Evolutionary conservation across 2,329 filamentous ascomycete species (phyloP).

Genomic region (Tolypocladium capitatum): DNA sequence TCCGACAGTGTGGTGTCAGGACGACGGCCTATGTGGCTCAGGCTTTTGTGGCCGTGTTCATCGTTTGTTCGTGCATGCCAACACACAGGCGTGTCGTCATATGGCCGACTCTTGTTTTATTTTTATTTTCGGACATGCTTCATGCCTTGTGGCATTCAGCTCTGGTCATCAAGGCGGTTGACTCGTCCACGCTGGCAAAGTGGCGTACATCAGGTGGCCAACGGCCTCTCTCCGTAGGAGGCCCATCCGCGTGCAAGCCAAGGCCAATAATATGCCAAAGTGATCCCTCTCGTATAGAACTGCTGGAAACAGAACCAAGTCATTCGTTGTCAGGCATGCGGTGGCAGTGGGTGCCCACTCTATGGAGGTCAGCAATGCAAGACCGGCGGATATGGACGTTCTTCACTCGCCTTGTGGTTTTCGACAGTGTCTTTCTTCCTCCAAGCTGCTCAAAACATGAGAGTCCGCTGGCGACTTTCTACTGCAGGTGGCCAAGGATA

Average conservation of each 20-base stretch:
- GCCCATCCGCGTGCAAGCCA: background rate
- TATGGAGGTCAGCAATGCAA: background rate
- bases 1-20: background rate
- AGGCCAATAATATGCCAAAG: background rate
- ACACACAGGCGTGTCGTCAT: background rate
- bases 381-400: background rate
- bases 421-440: background rate
- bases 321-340: background rate
- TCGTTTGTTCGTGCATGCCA: background rate
- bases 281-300: too few species aligned
- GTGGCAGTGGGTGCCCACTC: background rate
- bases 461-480: background rate
- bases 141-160: background rate
- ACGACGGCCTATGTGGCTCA: background rate
- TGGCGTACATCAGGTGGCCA: background rate
- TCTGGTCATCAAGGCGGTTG: background rate
- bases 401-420: too few species aligned
- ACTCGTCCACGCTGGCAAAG: background rate
- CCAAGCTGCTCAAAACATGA: background rate
- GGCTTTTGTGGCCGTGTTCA: background rate
- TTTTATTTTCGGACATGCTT: background rate
- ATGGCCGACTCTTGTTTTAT: background rate
- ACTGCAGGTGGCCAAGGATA: too few species aligned
- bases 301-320: background rate
- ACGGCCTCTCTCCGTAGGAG: background rate